Base-by-base conservation (phyloP, 495 filamentous ascomycete genomes). In the Talaromyces stipitatus region DNA sequence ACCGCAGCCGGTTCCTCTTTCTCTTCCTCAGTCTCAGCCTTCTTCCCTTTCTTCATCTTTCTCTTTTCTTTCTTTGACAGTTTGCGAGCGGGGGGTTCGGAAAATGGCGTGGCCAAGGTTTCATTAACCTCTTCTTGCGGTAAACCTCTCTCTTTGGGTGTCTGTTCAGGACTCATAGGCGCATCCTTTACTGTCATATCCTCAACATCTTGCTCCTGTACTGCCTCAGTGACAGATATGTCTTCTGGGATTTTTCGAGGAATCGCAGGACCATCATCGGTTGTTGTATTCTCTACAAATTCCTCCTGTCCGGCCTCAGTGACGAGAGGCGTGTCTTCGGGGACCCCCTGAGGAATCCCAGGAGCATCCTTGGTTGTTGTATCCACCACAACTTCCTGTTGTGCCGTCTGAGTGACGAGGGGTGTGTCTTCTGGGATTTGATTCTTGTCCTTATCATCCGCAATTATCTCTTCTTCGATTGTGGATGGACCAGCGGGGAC, bases 11-110 rank as follows among this genome's bases (percentile, higher is more conserved):
- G 33, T 4, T 33, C 43, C 2, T 50, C 29, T 4, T 33, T 28
- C 2, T 50, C 29, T 18, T 22, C 30, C 11, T 33, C 20, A 24
- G 11, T 5, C 1, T 18, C 18, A 3, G n/a, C 12, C 29, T 61
- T 26, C 32, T 65, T 61, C 11, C 54, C 60, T 28, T 71, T 62
- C 36, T 74, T 69, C 64, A 73, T 73, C 24, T 51, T 76, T 78
- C 51, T 61, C 72, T 72, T 76, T 47, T 76, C 70, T 48, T 71
- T 74, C 61, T 75, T 74, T 3, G 72, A 71, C 20, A 68, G 50
- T 46, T 72, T 71, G 8, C 66, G 66, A 12, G 58, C 58, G n/a
- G 62, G 24, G 32, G 60, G 36, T 2, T 52, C 50, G 6, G 55
- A 18, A 28, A 50, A 7, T 22, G 18, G 27, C 7, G 28, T 22